phyloP scores from a whole-genome alignment of 257 asterid genomes.

The Przewalskia tangutica region DNA sequence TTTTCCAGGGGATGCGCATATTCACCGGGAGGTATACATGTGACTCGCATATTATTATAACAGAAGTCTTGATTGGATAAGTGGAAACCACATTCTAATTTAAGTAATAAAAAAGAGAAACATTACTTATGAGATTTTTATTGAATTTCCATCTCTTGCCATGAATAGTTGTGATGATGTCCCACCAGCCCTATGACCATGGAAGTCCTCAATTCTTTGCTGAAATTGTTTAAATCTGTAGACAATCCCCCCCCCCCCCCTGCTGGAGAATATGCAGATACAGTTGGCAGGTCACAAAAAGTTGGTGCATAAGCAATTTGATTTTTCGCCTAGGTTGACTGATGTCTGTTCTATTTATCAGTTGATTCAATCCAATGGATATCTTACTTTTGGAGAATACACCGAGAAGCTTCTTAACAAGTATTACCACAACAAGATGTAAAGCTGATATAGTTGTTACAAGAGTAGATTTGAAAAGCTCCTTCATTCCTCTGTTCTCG shows the following conservation, averaged over 20 bases:
- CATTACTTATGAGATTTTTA: background rate
- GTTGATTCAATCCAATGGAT: constrained; percentile 45
- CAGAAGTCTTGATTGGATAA: background rate
- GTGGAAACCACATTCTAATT: background rate
- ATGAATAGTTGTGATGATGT: background rate
- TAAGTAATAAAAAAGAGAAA: background rate
- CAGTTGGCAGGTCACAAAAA: background rate
- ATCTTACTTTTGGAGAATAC: constrained; percentile 80
- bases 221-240: background rate
- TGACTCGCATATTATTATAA: background rate
- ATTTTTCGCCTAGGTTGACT: background rate
- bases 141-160: background rate
- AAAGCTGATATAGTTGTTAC: background rate
- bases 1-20: constrained; percentile 50
- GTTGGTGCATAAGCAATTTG: background rate
- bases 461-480: background rate
- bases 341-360: constrained; percentile 11
- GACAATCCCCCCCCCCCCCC: background rate
- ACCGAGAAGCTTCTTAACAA: constrained; percentile 81
- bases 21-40: constrained; percentile 55
- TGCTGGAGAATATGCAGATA: background rate
- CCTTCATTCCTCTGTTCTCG: background rate
- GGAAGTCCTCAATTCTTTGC: background rate
- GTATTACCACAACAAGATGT: constrained; percentile 56
- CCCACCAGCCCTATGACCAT: background rate